Evolutionary conservation across 1,139 yeast species (phyloP).

Genomic region (Hyphopichia buzzinii): DNA sequence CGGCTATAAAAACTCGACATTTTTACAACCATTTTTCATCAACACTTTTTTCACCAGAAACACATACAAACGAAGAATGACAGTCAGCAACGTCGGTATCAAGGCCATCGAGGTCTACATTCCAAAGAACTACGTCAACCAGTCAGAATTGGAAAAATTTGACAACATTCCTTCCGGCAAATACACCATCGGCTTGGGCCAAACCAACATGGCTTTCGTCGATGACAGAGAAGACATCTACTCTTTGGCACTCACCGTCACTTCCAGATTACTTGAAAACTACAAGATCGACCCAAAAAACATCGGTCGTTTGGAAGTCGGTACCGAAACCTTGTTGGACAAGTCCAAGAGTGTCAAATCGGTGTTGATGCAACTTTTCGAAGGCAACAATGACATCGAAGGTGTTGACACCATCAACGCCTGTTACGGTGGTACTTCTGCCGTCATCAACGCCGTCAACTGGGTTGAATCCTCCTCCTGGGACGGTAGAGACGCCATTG

Average conservation of each 20-base stretch:
- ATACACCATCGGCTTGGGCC: conserved; percentile 98
- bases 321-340: conserved; percentile 96
- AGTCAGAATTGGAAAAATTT: conserved; percentile 78
- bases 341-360: conserved; percentile 97
- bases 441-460: conserved; percentile 88
- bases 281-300: conserved; percentile 76
- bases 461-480: conserved; percentile 96
- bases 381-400: conserved; percentile 86
- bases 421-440: conserved; percentile 98
- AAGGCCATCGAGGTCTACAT: conserved; percentile 92
- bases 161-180: conserved; percentile 92
- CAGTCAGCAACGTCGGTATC: conserved; percentile 91
- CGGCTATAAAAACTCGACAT: background rate
- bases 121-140: conserved; percentile 83
- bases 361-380: conserved; percentile 91
- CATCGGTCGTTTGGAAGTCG: conserved; percentile 96
- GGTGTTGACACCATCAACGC: conserved; percentile 97
- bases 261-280: conserved; percentile 72
- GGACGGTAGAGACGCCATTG: conserved; percentile 99
- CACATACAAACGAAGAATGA: too few species aligned
- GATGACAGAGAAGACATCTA: conserved; percentile 97
- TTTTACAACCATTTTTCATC: background rate
- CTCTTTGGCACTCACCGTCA: conserved; percentile 84
- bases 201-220: conserved; percentile 96
- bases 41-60: background rate